Evolutionary conservation across 192 early-diverging fungal genomes (phyloP).

Genomic region (Coemansia guatemalensis): DNA sequence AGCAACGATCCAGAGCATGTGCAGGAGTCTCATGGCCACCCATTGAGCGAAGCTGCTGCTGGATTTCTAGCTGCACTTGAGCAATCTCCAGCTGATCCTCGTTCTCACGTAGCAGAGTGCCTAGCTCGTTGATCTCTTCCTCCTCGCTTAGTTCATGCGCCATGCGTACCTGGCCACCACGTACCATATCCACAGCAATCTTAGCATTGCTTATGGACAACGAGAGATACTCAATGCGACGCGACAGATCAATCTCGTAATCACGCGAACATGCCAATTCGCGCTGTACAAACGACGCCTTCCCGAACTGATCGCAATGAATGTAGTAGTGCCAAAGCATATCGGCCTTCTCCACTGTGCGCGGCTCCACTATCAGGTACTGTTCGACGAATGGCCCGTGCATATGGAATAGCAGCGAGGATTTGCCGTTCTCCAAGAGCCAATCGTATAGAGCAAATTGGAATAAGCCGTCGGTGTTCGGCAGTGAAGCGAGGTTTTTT

Average conservation of each 20-base stretch:
- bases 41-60: slow-evolving; percentile 22
- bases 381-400: slow-evolving; percentile 49
- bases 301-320: slow-evolving; percentile 55
- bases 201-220: slow-evolving; percentile 65
- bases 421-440: slow-evolving; percentile 55
- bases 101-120: slow-evolving; percentile 48
- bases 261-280: slow-evolving; percentile 47
- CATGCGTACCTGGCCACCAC: background rate
- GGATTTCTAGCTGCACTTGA: slow-evolving; percentile 58
- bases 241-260: slow-evolving; percentile 32
- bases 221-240: slow-evolving; percentile 63
- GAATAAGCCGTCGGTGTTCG: slow-evolving; percentile 60
- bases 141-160: slow-evolving; percentile 14
- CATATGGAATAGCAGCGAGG: slow-evolving; percentile 56
- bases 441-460: slow-evolving; percentile 67
- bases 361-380: slow-evolving; percentile 55
- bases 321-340: slow-evolving; percentile 71
- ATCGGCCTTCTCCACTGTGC: slow-evolving; percentile 54
- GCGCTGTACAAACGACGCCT: slow-evolving; percentile 59
- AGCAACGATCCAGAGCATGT: slow-evolving; percentile 15
- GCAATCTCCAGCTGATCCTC: slow-evolving; percentile 62
- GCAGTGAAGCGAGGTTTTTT: slow-evolving; percentile 33
- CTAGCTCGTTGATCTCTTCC: slow-evolving; percentile 50
- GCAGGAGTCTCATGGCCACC: slow-evolving; percentile 16
- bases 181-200: slow-evolving; percentile 54